Evolutionary conservation across 2,329 filamentous ascomycete genomes (phyloP), one percentile per base, ranked within the genome.

Genomic region (Rhynchosporium agropyri): DNA sequence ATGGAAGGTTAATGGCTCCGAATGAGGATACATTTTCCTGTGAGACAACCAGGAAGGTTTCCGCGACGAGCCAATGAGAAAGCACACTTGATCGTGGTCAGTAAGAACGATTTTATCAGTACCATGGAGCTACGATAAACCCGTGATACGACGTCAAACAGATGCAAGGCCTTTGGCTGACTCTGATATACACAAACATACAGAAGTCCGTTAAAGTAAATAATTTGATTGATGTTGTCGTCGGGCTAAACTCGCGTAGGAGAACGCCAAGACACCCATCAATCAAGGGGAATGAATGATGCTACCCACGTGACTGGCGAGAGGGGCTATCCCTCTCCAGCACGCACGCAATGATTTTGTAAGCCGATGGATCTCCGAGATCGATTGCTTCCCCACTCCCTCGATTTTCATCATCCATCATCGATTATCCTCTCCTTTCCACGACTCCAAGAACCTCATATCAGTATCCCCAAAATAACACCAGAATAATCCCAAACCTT

Each of bases 401-500:
- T 20, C 58, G 36, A 59, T 26, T 42, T 58, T 49, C 56, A n/a
- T 45, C 28, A 38, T n/a, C 13, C 31, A 60, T 45, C 49, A 49
- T 36, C 33, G 33, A 46, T 49, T 33, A 36, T 60, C 45, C 58
- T 36, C 28, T 33, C 31, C 26, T 40, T 55, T 60, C 58, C 40
- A 38, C 49, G 42, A 58, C 55, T 49, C 20, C 31, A 50, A 9
- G 40, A 33, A 36, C 45, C 45, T 53, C 42, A 43, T 38, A 49
- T 31, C 43, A 33, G 42, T 31, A 43, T 28, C 42, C 36, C 20
- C 20, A 20, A 53, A 5, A 48, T 36, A 20, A 61, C 56, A 38
- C 57, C 62, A 58, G 31, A 57, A 48, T 31, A 59, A 71, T 71
- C 65, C 61, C 62, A 68, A 72, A 71, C 63, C 75, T 81, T 82